These are phyloP conservation scores for Pachysolen tannophilus DNA, from an alignment of 805 yeast species.

Conservation along the genomic window DNA sequence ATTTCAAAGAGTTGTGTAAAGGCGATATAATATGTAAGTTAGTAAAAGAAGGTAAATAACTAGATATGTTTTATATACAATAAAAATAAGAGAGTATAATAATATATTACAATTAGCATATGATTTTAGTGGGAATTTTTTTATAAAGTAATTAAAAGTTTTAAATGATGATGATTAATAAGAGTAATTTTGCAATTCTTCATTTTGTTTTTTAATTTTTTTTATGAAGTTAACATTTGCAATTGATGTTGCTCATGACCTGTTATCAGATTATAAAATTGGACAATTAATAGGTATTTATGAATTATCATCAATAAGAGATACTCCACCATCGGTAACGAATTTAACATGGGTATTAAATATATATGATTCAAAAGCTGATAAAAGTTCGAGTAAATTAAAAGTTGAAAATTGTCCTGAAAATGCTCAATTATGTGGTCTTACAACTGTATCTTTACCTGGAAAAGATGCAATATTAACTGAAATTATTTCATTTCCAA, in stretches of 20 bases:
- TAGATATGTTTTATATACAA: too few relatives aligned
- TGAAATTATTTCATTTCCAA: conserved; percentile 53
- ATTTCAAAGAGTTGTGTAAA: too few relatives aligned
- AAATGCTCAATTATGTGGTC: conserved; percentile 74
- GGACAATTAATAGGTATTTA: conserved; percentile 42
- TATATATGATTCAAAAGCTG: conserved; percentile 49
- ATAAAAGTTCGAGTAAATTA: conserved; percentile 21
- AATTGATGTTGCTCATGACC: conserved; percentile 21
- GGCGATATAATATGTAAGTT: too few relatives aligned
- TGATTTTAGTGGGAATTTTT: too few relatives aligned
- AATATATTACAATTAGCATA: too few relatives aligned
- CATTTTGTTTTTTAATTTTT: too few relatives aligned
- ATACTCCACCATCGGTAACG: conserved; percentile 77
- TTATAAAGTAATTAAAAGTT: too few relatives aligned
- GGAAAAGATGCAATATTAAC: conserved; percentile 39
- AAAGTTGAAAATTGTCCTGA: conserved; percentile 49
- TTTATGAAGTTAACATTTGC: too few relatives aligned
- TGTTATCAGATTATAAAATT: conserved; percentile 33
- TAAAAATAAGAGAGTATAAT: too few relatives aligned
- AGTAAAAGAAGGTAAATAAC: too few relatives aligned
- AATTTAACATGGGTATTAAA: conserved; percentile 62
- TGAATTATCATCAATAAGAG: conserved; percentile 26
- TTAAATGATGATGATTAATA: too few relatives aligned
- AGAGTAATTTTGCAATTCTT: too few relatives aligned
- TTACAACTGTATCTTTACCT: conserved; percentile 48